Evolutionary conservation across 139 green algal genomes (phyloP), one percentile per base, ranked within the genome.

Genomic region (Chlorella sp.): DNA sequence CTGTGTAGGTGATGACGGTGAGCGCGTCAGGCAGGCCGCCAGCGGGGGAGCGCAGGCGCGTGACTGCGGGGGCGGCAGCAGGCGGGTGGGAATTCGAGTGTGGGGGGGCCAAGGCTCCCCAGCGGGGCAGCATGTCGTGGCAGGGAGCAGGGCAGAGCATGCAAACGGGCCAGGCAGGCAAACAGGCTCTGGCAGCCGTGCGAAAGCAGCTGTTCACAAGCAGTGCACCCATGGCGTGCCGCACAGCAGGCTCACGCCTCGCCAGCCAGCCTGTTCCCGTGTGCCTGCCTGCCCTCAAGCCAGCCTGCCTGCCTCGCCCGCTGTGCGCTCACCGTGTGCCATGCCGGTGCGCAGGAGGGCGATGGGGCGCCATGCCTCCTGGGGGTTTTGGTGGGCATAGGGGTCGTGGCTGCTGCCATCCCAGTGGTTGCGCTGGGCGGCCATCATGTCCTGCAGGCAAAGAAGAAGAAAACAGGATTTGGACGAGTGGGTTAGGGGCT

Each of bases 301-400:
- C 64, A 71, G 64, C 11, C 64, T 28, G 19, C 64, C 11, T 5
- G 7, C 5, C 48, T 57, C 48, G 7, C 48, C 48, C 5, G 30
- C 71, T 57, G 48, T 57, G 48, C 24, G 1, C 83, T 79, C 83
- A 88, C 83, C 83, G 42, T 88, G 85, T 0, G 30, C 85, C 85
- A 88, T 81, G 85, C 85, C 32, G 0, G 85, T 88, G 69, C 85
- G 69, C 39, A 88, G 40, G 69, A 88, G 85, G 26, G 69, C 69
- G 42, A 88, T 88, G 40, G 85, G 85, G 30, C 85, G 85, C 40
- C n/a, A 88, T 4, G 69, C 40, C 85, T 88, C 85, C 2, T 53
- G 40, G 7, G 85, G 85, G 69, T 82, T 53, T 3, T 34, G 42
- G 40, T 36, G 85, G 16, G 48, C 26, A 71, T 88, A 88, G 85